These are phyloP conservation scores for Lecanicillium sp. DNA, from an alignment of 2,329 filamentous ascomycete species.

Conservation along the genomic window DNA sequence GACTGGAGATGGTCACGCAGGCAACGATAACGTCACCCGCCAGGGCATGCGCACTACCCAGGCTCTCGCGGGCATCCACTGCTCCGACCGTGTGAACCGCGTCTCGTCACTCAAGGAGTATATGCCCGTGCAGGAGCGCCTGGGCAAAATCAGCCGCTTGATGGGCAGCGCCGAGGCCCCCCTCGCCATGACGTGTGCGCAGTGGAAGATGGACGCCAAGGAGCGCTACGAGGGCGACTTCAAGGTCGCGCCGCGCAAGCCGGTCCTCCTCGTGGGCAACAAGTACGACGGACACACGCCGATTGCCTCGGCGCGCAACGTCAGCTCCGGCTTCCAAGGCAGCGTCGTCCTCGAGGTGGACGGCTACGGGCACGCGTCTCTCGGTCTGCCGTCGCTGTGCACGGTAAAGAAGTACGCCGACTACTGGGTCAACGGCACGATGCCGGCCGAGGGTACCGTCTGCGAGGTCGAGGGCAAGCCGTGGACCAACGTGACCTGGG, in stretches of 20 bases:
- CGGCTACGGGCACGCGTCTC: constrained; percentile 23
- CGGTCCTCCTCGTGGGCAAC: constrained; percentile 34
- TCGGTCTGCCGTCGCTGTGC: constrained; percentile 9
- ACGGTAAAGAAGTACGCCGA: constrained; percentile 6
- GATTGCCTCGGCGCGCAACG: constrained; percentile 30
- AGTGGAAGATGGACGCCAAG: constrained; percentile 33
- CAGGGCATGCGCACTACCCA: not conserved
- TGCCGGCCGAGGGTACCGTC: constrained; percentile 7
- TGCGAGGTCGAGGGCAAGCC: constrained; percentile 13
- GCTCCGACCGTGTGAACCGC: constrained; percentile 27
- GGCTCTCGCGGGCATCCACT: constrained; percentile 25
- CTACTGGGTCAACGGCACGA: constrained; percentile 14
- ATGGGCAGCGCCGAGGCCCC: constrained; percentile 19
- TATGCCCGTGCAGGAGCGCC: constrained; percentile 19
- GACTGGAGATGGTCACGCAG: not conserved
- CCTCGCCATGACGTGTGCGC: constrained; percentile 26
- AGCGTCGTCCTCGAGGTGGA: constrained; percentile 33
- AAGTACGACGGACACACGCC: constrained; percentile 34
- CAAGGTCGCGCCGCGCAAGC: constrained; percentile 25
- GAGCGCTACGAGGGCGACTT: constrained; percentile 31
- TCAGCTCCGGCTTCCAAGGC: constrained; percentile 30
- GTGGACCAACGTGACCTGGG: constrained; percentile 6
- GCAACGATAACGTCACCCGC: not conserved
- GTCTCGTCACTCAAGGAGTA: constrained; percentile 24
- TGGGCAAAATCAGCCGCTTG: constrained; percentile 23